phyloP scores from a whole-genome alignment of 495 filamentous ascomycete species.

The Thermothielavioides terrestris region DNA sequence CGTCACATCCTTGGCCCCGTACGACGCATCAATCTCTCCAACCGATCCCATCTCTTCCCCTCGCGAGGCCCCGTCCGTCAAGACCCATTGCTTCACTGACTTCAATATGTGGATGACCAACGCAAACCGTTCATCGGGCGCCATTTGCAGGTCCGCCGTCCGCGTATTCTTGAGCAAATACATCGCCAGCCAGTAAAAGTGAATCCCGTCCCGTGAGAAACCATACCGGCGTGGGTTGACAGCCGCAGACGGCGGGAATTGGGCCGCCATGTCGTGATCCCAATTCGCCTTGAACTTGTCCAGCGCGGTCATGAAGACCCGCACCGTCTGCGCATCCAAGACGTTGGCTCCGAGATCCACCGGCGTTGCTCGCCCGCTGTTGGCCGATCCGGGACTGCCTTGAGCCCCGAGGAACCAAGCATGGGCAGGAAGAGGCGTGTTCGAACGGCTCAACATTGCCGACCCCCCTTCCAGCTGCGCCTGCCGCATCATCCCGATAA shows the following conservation, averaged over 20 bases:
- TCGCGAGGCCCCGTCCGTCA: constrained; percentile 40
- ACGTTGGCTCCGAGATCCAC: constrained; percentile 29
- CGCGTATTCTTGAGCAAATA: constrained; percentile 42
- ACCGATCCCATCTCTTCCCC: constrained; percentile 51
- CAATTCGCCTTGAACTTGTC: constrained; percentile 59
- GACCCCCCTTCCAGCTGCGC: constrained; percentile 27
- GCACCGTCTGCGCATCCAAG: constrained; percentile 25
- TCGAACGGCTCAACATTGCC: constrained; percentile 27
- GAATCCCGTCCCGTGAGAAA: constrained; percentile 55
- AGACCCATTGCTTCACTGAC: constrained; percentile 46
- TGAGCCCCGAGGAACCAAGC: constrained; percentile 38
- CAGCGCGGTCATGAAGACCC: constrained; percentile 36
- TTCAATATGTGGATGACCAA: constrained; percentile 51
- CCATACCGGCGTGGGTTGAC: constrained; percentile 44
- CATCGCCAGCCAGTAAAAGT: constrained; percentile 58
- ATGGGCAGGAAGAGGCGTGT: constrained; percentile 40
- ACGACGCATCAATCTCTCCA: constrained; percentile 50
- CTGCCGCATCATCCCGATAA: constrained; percentile 46
- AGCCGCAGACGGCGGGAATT: constrained; percentile 46
- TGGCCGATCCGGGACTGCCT: constrained; percentile 26
- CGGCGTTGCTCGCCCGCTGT: constrained; percentile 45
- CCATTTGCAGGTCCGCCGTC: constrained; percentile 37
- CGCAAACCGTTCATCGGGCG: constrained; percentile 47
- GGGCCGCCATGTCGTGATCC: constrained; percentile 54
- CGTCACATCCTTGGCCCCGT: constrained; percentile 50